phyloP scores from a whole-genome alignment of 2,329 filamentous ascomycete species.

The Exophiala bonariae region DNA sequence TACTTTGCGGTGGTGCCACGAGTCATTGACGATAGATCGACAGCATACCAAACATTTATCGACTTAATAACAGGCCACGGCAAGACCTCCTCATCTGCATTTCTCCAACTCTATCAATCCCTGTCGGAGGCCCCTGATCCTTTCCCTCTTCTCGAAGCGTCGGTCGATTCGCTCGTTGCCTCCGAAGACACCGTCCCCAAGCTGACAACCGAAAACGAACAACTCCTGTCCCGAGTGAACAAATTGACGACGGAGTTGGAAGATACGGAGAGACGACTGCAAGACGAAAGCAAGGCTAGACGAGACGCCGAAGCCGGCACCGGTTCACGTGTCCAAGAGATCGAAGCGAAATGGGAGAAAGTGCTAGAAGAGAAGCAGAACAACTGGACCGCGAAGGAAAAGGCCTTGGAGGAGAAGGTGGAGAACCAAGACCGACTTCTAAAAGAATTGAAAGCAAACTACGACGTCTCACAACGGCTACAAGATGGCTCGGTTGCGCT shows the following conservation, averaged over 20 bases:
- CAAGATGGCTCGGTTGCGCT: constrained; percentile 63
- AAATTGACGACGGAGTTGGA: constrained; percentile 79
- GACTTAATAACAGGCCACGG: constrained; percentile 94
- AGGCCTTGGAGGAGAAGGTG: constrained; percentile 84
- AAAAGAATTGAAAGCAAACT: constrained; percentile 94
- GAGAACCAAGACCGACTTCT: constrained; percentile 90
- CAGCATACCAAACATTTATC: constrained; percentile 96
- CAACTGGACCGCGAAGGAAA: constrained; percentile 95
- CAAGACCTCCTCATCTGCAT: constrained; percentile 89
- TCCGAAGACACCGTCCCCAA: constrained; percentile 91
- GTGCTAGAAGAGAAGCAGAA: constrained; percentile 91
- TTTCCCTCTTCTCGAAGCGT: constrained; percentile 93
- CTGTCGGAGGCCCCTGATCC: constrained; percentile 95
- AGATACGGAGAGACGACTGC: constrained; percentile 75
- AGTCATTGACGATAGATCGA: constrained; percentile 8
- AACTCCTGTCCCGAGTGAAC: constrained; percentile 75
- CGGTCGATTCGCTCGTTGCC: constrained; percentile 87
- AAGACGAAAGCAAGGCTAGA: constrained; percentile 71
- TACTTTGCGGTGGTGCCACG: background rate
- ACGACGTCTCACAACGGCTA: constrained; percentile 90
- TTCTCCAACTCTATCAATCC: constrained; percentile 88
- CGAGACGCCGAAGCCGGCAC: constrained; percentile 75
- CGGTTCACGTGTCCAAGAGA: constrained; percentile 80
- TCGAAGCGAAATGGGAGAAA: constrained; percentile 85
- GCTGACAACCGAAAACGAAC: constrained; percentile 82